Base-by-base conservation (phyloP, 441 rosid genomes). In the Eutrema salsugineum region DNA sequence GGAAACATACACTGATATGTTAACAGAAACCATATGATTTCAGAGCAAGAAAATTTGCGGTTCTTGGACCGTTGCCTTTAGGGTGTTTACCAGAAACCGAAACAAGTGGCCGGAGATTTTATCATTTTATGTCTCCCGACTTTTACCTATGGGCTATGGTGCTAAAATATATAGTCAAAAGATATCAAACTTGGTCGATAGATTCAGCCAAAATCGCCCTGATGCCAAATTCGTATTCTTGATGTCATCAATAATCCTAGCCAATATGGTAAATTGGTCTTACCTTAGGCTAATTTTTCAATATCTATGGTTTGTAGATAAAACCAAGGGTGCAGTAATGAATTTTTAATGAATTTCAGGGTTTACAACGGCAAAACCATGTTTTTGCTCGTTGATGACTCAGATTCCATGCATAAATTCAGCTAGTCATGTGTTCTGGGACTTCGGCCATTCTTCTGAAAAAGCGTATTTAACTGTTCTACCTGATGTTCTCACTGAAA, bases 21-120 rank as follows among this genome's bases (percentile, higher is more conserved):
- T 75, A 44, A 43, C 68, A 73, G 67, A 66, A 7, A 30, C n/a
- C 66, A 39, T 73, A 66, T 39, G 27, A 40, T n/a, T 11, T 73
- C 49, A 73, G 78, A 73, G 72, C 39, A 3, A 73, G 67, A 73
- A 73, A 73, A 50, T 73, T 73, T 11, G 78, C 72, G 20, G 55
- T 73, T 28, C 44, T 66, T 39, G 72, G 78, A 57, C 59, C 61
- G n/a, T 7, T 73, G 10, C 78, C 78, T 5, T 2, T 73, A 58
- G 78, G 78, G 0, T 73, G 78, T 50, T 48, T 60, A 38, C 78
- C 78, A 48, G 78, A 68, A 8, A 47, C n/a, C 61, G 1, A 66
- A 63, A 74, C 43, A 66, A 30, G 5, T 15, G 24, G 0, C 0
- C 11, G 68, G 38, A n/a, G 11, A 49, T 44, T n/a, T 43, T 11